Base-by-base conservation (phyloP, 2,329 filamentous ascomycete species). In the Aureobasidium sp. region DNA sequence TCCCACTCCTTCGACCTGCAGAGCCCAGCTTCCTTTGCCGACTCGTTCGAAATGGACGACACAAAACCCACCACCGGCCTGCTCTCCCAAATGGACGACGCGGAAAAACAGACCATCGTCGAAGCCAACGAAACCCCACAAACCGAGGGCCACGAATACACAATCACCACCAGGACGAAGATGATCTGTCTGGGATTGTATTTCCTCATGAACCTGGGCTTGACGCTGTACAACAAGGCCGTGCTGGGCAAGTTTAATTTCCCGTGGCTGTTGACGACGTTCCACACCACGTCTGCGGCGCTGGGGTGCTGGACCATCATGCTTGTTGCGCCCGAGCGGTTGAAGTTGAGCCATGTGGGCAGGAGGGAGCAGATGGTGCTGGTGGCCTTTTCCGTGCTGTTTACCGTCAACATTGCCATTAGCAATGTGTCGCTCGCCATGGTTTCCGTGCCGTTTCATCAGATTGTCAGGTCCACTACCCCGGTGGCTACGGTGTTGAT, bases 381-480 rank as follows among this genome's bases (percentile, higher is more conserved):
- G 38, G 71, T 82, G 33, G 76, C 79, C 45, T 85, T 85, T 69
- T 85, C 82, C 33, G 74, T 79, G 42, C 75, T 85, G 7, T 85
- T 84, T 71, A 85, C 83, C 17, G 75, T 82, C 69, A 85, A 85
- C 71, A 84, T 85, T 65, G 83, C 83, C 60, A 79, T 84, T 45
- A 84, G 81, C 21, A 85, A 85, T 70, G 75, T 84, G 19, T 84
- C 82, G 21, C 75, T 85, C 74, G 43, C 55, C 10, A 69, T 83
- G 77, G 82, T 84, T 35, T 85, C 83, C 0, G 81, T 86, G 15
- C 81, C 84, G 2, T 86, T 86, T 70, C 84, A 85, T 70, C 83
- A 86, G 69, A 82, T 84, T 60, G 79, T 85, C 71, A 79, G 83
- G 63, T 84, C 83, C 61, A 81, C 82, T 19, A 81, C 78, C 60